Base-by-base conservation (phyloP, 345 rosid species). In the Chamaenerion angustifolium region DNA sequence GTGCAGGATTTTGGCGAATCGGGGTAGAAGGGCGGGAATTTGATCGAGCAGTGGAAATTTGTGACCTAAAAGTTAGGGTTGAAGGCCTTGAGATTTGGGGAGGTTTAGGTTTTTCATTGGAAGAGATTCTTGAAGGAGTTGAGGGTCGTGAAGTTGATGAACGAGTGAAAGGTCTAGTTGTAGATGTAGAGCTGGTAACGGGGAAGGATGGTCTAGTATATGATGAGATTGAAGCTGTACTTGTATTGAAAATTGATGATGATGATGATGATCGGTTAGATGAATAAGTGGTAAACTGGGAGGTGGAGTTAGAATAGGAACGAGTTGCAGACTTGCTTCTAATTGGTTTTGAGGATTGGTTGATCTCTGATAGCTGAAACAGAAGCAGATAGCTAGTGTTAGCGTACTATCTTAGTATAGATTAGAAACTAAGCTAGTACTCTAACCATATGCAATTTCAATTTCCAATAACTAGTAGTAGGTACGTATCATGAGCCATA, bases 11-110 rank as follows among this genome's bases (percentile, higher is more conserved):
- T 55, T 85, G 76, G 40, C 93, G 93, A 27, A 85, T 82, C 46
- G 98, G 96, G 25, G 96, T 92, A 10, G 95, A 82, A 56, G 98
- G 79, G 43, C 95, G 98, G 54, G 98, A 86, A 72, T 57, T 83
- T 52, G 81, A 67, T 53, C 85, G 73, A 69, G 74, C 48, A 64
- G 75, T 23, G n/a, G 75, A 65, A 60, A 73, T 64, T n/a, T 84
- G 98, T n/a, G 83, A 68, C 68, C 89, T 76, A 35, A 94, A 85
- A 68, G 65, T 79, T 59, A 95, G 88, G 61, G 92, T 83, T 0
- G 85, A 83, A 43, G 94, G 92, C 66, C 95, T 82, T 8, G 89
- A 80, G 68, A 52, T 70, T 61, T 70, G 69, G 27, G 81, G 59
- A 16, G 83, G 67, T 58, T 88, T 76, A 42, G 80, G 18, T 67